Percentiles rank a stretch among this genome's conserved stretches.
Evolutionary conservation across 176 grass and related monocot species (phyloP).

Genomic region (Aegilops sharonensis): DNA sequence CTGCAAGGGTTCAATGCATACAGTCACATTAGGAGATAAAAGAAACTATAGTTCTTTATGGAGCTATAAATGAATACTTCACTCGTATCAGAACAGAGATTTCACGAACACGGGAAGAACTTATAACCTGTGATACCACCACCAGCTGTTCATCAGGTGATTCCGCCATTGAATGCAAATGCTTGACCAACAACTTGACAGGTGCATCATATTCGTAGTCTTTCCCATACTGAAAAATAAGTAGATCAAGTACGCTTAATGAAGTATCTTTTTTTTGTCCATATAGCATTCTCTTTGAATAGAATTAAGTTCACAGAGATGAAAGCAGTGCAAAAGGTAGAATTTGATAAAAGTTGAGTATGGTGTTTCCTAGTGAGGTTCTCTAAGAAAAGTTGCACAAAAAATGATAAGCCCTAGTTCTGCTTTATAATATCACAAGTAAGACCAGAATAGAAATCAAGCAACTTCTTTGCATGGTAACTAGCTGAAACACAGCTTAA

Average conservation of each 20-base stretch:
- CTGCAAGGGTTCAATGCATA: conserved; percentile 32
- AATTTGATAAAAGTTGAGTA: neutral
- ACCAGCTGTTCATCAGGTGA: conserved; percentile 90
- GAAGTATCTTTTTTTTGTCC: neutral
- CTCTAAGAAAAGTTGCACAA: neutral
- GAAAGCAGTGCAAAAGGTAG: neutral
- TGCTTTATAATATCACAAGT: neutral
- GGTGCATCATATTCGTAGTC: conserved; percentile 97
- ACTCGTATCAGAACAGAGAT: neutral
- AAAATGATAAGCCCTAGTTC: neutral
- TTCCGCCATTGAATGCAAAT: conserved; percentile 88
- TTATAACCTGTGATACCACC: conserved; percentile 84
- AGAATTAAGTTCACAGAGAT: neutral
- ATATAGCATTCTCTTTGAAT: neutral
- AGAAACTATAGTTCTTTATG: neutral
- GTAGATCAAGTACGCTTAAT: conserved; percentile 1
- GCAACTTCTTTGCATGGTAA: neutral
- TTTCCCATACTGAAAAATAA: conserved; percentile 80
- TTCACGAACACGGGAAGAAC: conserved; percentile 21
- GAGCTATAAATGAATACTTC: neutral
- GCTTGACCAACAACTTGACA: conserved; percentile 96
- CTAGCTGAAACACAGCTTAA: neutral
- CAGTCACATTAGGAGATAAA: neutral
- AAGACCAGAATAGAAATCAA: neutral
- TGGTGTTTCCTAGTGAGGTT: neutral